Base-by-base conservation (phyloP, 306 rosid genomes). In the Hippophae tibetana region DNA sequence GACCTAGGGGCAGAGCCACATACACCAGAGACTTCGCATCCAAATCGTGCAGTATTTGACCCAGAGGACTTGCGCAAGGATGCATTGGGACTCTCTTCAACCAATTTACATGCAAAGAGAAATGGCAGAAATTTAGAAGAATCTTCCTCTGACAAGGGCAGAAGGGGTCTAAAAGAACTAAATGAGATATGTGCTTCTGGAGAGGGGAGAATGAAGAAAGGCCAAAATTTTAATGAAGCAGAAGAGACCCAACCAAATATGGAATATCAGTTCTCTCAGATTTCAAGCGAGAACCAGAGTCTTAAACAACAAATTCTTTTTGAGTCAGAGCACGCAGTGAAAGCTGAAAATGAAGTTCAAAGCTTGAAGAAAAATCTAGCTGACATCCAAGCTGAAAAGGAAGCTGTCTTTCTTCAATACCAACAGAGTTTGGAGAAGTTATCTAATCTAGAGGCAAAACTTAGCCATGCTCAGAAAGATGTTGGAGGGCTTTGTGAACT, bases 141-240 rank as follows among this genome's bases (percentile, higher is more conserved):
- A 64, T 69, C 77, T 4, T 68, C 61, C 47, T 56, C 62, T 40
- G 66, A 81, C 66, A 66, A 62, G 61, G 72, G 78, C 76, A 76
- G 59, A 72, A 84, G 82, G 76, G 97, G 94, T 72, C 82, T 85
- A 52, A 88, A 86, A 74, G 94, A 84, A 70, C 78, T 86, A 60
- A 74, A 62, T 41, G 90, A 86, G 58, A 69, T 83, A 47, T 71
- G 81, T 57, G 55, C 23, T 59, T 60, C 78, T 14, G 63, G 67
- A 68, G 78, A 64, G 43, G 58, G 66, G 47, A 66, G 26, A 47
- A 51, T 53, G 61, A 57, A 55, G 54, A 60, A 57, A 61, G 76
- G 65, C 58, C 10, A 23, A 26, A 56, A 7, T 52, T 54, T 54
- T 18, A 52, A 42, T 11, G 79, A 56, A 46, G 66, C 51, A 38